These are phyloP conservation scores for Haplosporangium sp. DNA, from an alignment of 371 early-diverging fungal species.

Conservation along the genomic window DNA sequence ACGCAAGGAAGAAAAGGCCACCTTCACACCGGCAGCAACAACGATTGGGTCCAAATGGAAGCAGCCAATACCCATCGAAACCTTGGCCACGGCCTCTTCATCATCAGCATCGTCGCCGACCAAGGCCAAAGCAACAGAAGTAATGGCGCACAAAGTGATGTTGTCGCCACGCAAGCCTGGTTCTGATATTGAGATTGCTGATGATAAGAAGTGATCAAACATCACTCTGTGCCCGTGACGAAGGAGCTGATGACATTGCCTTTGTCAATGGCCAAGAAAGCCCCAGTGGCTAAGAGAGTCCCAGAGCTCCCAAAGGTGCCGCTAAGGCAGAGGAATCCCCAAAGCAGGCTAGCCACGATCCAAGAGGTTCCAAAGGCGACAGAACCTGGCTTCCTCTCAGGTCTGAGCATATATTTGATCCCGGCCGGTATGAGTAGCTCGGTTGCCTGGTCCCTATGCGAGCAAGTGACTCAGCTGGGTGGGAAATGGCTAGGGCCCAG, in stretches of 20 bases:
- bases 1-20: constrained; percentile 14
- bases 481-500: constrained; percentile 39
- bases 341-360: no score
- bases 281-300: no score
- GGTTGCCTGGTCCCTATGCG: constrained; percentile 16
- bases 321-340: no score
- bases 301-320: no score
- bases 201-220: not conserved
- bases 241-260: no score
- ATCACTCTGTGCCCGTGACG: not conserved
- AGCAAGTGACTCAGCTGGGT: constrained; percentile 14
- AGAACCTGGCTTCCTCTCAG: not conserved
- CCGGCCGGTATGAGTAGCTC: constrained; percentile 22
- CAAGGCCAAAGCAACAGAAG: no score
- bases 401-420: constrained; percentile 26
- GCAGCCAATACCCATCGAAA: not conserved
- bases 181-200: constrained; percentile 17
- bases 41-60: constrained; percentile 25
- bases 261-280: no score
- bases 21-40: constrained; percentile 7
- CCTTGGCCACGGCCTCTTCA: not conserved
- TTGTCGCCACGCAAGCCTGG: not conserved
- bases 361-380: no score
- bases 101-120: not conserved
- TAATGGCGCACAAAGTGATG: no score